phyloP scores from a whole-genome alignment of 225 moss, liverwort and hornwort species.

The Polytrichum commune region DNA sequence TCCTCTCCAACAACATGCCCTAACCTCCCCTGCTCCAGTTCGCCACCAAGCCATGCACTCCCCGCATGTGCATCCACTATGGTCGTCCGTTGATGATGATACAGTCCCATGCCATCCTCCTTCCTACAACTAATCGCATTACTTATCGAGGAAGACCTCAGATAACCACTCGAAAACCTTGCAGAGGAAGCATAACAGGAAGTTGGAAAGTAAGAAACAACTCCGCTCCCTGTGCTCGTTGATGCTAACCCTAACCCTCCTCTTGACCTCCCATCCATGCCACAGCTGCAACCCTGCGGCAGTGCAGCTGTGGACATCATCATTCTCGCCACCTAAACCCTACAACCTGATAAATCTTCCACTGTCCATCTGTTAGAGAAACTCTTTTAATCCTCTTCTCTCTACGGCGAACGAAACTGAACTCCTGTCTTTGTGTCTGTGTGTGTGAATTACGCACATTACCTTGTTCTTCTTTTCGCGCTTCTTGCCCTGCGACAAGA shows the following conservation, averaged over 20 bases:
- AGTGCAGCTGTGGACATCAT: neutral
- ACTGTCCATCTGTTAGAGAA: no score
- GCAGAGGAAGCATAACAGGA: conserved; percentile 9
- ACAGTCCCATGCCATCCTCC: neutral
- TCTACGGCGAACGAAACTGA: no score
- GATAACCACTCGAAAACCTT: neutral
- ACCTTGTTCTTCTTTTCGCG: no score
- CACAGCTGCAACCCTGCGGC: conserved; percentile 11
- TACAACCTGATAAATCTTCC: no score
- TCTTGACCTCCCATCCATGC: conserved; percentile 10
- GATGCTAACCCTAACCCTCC: conserved; percentile 8
- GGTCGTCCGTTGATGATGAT: neutral
- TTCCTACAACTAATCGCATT: neutral
- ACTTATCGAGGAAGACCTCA: neutral
- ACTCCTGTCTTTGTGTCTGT: no score
- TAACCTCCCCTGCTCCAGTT: conserved; percentile 43
- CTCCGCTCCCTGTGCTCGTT: conserved; percentile 12
- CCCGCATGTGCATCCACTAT: conserved; percentile 6
- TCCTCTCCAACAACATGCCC: conserved; percentile 45
- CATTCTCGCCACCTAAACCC: no score
- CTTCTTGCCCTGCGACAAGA: no score
- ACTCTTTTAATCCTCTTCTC: no score
- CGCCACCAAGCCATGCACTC: conserved; percentile 27
- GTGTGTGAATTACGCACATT: no score
- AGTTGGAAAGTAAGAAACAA: conserved; percentile 14